Base-by-base conservation (phyloP, 768 basidiomycete genomes). In the Aureoboletus auriporus region DNA sequence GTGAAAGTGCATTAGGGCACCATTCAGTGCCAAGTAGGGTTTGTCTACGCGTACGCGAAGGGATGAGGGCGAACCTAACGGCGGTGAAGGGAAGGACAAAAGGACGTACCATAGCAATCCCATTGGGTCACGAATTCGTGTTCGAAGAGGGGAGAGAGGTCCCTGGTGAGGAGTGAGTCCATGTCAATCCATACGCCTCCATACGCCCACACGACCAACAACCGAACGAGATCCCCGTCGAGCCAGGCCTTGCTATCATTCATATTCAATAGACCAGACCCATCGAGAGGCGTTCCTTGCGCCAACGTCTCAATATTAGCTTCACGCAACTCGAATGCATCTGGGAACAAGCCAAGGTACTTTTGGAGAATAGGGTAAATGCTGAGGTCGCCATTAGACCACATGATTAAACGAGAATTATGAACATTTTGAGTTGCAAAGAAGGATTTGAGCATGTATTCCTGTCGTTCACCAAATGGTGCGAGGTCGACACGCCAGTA, bases 181-280 rank as follows among this genome's bases (percentile, higher is more conserved):
- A 97, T 96, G 64, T 99, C 95, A 40, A 97, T 76, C 95, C 95
- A 98, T 20, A 96, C 81, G 0, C 95, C 95, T 1, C 95, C 95
- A 60, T 79, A 83, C 52, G 80, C 82, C 90, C 93, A 97, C 30
- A 96, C 69, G 27, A 93, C 79, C 50, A 99, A 71, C 55, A 97
- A 62, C 43, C 95, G 74, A n/a, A 97, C 76, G 47, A 96, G 76
- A 64, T 97, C 95, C 0, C 95, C 93, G 57, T 97, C 95, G 26
- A 96, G 73, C 95, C 94, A 97, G 7, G 92, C 95, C 64, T 84
- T 86, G 55, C 72, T 67, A 62, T 97, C 95, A 41, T 70, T 69
- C 46, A 79, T 72, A 47, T 76, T 68, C 50, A 95, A 64, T 51
- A 88, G 61, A 37, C 64, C 56, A 51, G 79, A 84, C 8, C 82